Base-by-base conservation (phyloP, 2,329 filamentous ascomycete genomes). In the Pseudofabraea citricarpa region DNA sequence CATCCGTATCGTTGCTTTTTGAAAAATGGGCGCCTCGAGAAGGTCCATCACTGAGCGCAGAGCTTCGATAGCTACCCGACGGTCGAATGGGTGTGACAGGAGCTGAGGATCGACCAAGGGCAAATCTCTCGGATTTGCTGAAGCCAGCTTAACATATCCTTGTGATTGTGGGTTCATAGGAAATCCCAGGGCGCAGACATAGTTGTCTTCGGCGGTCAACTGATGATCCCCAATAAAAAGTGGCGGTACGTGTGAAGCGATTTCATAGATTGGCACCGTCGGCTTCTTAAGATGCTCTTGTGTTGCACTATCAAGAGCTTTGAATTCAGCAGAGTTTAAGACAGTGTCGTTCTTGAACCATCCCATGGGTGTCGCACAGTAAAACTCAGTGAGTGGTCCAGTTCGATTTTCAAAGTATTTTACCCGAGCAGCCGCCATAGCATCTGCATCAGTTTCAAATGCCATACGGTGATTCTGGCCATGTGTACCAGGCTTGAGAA, bases 211-310 rank as follows among this genome's bases (percentile, higher is more conserved):
- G 2, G 56, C 51, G 4, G 54, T 40, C 0, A 64, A 38, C 2
- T 37, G 56, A 26, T 71, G 64, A 1, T 60, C 55, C 0, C 72
- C 72, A 0, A 68, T 39, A 26, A 62, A 54, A 24, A 56, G 49
- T 9, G 53, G 54, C 7, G 51, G 53, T 8, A 44, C 37, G 18
- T 56, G 54, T 51, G 65, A 70, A 7, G 72, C 43, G 13, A 82
- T 56, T 51, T 84, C 80, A 49, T 70, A 81, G 37, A 75, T 69
- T 0, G 81, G 80, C 2, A 83, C 67, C 1, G 73, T 77, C 12
- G 69, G 64, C 16, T 65, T 64, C 33, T 55, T 57, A 1, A 83
- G 56, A 47, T 68, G 72, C 0, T 61, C 56, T 51, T 74, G 68
- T 8, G 69, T 63, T 0, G 63, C 43, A 0, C 49, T 42, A 0